These are phyloP conservation scores for Helianthus tuberosus DNA, from an alignment of 129 eudicot genomes.

Conservation along the genomic window DNA sequence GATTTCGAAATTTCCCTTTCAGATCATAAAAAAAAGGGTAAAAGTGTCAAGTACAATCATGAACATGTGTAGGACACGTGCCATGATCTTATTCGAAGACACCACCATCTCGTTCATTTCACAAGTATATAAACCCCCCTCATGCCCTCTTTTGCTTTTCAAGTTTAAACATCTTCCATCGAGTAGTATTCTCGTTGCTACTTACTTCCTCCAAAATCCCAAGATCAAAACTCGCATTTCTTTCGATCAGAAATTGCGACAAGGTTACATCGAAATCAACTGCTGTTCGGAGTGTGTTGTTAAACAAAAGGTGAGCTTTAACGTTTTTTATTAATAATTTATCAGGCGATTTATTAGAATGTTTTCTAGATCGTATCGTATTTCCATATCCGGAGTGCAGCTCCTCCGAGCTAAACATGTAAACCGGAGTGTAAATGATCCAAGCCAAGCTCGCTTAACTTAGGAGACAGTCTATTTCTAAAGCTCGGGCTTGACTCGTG, in stretches of 20 bases:
- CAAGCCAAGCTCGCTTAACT: too few relatives aligned
- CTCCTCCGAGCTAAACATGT: neutral
- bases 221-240: too few relatives aligned
- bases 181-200: constrained; percentile 8
- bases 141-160: neutral
- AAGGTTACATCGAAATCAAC: too few relatives aligned
- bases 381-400: constrained; percentile 6
- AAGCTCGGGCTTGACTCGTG: too few relatives aligned
- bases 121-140: constrained; percentile 32
- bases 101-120: constrained; percentile 20
- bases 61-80: constrained; percentile 15
- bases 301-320: too few relatives aligned
- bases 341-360: too few relatives aligned
- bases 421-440: neutral
- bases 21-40: neutral
- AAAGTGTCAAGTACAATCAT: constrained; percentile 14
- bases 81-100: neutral
- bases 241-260: too few relatives aligned
- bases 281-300: too few relatives aligned
- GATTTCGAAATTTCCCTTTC: constrained; percentile 13
- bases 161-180: neutral
- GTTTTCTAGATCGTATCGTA: neutral
- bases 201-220: constrained; percentile 26
- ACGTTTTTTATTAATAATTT: too few relatives aligned
- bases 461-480: too few relatives aligned